Evolutionary conservation across 176 grass and related monocot species (phyloP), one percentile per base, ranked within the genome.

Genomic region (Juncus inflexus): DNA sequence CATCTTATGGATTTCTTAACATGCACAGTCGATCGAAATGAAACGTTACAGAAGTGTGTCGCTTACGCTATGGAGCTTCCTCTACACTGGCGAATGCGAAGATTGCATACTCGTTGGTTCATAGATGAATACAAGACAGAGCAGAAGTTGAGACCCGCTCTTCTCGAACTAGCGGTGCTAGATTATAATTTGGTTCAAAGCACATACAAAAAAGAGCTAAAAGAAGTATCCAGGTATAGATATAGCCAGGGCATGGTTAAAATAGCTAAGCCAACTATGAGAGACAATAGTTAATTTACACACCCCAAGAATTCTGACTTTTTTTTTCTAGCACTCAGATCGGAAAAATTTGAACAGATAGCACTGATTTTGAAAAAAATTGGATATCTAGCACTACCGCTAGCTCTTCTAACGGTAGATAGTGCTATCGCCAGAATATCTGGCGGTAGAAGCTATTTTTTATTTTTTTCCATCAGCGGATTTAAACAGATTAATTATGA

Each of bases 181-280:
- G 78, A 81, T 53, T 81, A 75, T 61, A 81, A 81, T 45, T 8
- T 53, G 37, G 3, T 81, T 28, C 78, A 81, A 28, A 28, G 19
- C 19, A 28, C 19, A 28, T 28, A 28, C 19, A 28, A 28, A 28
- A 28, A 28, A 28, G 78, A 80, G 35, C 78, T 80, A 42, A 67
- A 65, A 12, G 15, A 52, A 36, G 38, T 66, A 0, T 80, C 77
- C 10, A 73, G 69, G 77, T 80, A 73, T 28, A 28, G 12, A 70
- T 8, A 11, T 36, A 28, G 19, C 19, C 19, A 28, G 19, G 19
- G 19, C 19, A 28, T 28, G 3, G 12, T 9, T 57, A 15, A 72
- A 12, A 6, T 47, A 47, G 9, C 9, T 5, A 47, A 47, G 43
- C 9, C 4, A 28, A 28, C 19, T 28, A 28, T 28, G 19, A 28